Conservation (phyloP, 805 yeast genomes). For the Henningerozyma blattae region DNA sequence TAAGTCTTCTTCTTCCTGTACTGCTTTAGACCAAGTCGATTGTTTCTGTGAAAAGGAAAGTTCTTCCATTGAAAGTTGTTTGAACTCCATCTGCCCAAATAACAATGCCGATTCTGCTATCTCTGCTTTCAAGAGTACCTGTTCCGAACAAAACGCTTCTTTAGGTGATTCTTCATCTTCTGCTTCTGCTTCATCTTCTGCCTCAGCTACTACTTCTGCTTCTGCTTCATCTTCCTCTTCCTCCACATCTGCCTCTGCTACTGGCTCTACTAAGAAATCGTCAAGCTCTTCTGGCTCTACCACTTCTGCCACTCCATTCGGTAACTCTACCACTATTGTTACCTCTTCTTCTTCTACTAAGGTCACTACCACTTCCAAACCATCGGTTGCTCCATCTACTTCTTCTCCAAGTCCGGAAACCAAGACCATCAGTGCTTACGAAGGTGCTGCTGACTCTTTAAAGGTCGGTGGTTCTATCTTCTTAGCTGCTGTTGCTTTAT, state of each 20-base stretch:
- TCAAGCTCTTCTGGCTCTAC: conserved; percentile 20
- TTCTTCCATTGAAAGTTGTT: conserved; percentile 45
- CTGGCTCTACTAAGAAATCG: conserved; percentile 19
- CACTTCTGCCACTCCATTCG: conserved; percentile 15
- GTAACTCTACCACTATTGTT: conserved; percentile 16
- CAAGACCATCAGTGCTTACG: conserved; percentile 27
- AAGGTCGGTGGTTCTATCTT: conserved; percentile 15
- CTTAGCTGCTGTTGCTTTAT: conserved; percentile 18
- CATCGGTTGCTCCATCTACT: conserved; percentile 25
- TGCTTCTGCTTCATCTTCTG: conserved; percentile 22
- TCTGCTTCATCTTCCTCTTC: conserved; percentile 24
- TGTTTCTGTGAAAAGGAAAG: conserved; percentile 59
- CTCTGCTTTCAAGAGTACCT: conserved; percentile 41
- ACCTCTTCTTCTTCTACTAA: conserved; percentile 15
- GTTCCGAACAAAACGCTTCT: conserved; percentile 35
- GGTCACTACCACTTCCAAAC: conserved; percentile 16
- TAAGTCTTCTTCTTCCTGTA: conserved; percentile 40
- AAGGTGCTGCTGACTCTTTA: conserved; percentile 16
- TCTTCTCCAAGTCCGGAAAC: conserved; percentile 19
- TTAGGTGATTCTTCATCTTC: conserved; percentile 21
- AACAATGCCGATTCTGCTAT: conserved; percentile 48
- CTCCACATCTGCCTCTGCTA: conserved; percentile 19
- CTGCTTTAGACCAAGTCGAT: conserved; percentile 45
- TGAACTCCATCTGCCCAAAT: conserved; percentile 57
- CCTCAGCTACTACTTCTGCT: conserved; percentile 25